phyloP scores from a whole-genome alignment of 73 alveolate genomes.

The Symbiodinium pilosum region DNA sequence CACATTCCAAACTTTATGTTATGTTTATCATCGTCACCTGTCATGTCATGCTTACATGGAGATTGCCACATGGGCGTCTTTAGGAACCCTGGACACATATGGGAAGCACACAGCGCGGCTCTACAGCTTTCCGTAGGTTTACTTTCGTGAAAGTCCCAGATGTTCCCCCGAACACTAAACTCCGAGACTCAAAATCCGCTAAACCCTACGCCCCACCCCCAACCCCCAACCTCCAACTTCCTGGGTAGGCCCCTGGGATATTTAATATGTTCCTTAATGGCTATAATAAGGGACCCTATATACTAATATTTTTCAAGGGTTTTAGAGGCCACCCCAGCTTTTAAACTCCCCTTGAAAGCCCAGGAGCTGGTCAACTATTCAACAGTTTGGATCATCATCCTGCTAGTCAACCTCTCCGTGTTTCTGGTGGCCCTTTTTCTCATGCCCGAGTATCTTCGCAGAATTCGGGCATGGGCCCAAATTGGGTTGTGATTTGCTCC shows the following conservation, averaged over 20 bases:
- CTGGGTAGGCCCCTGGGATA: background rate
- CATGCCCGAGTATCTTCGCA: constrained; percentile 20
- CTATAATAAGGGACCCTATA: background rate
- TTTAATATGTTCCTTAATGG: background rate
- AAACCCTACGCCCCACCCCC: background rate
- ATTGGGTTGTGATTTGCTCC: background rate
- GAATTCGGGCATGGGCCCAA: background rate
- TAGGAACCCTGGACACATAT: too few species aligned
- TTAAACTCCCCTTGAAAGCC: background rate
- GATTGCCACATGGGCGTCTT: too few species aligned
- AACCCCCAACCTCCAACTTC: too few species aligned
- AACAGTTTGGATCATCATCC: constrained; percentile 54
- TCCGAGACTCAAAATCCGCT: background rate
- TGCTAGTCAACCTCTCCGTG: constrained; percentile 28
- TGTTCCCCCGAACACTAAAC: background rate
- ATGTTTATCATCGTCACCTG: too few species aligned
- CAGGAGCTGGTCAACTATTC: constrained; percentile 68
- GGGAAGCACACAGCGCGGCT: too few species aligned
- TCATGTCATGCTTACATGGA: too few species aligned
- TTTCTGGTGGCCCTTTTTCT: constrained; percentile 25
- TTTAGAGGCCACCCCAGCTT: background rate
- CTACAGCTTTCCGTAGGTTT: too few species aligned
- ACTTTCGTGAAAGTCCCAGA: too few species aligned
- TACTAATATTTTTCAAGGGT: too few species aligned
- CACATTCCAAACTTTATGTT: too few species aligned